Percentiles rank a stretch among this genome's conserved stretches.
phyloP scores from a whole-genome alignment of 1,284 basidiomycete genomes.

The Cryptococcus sp. region DNA sequence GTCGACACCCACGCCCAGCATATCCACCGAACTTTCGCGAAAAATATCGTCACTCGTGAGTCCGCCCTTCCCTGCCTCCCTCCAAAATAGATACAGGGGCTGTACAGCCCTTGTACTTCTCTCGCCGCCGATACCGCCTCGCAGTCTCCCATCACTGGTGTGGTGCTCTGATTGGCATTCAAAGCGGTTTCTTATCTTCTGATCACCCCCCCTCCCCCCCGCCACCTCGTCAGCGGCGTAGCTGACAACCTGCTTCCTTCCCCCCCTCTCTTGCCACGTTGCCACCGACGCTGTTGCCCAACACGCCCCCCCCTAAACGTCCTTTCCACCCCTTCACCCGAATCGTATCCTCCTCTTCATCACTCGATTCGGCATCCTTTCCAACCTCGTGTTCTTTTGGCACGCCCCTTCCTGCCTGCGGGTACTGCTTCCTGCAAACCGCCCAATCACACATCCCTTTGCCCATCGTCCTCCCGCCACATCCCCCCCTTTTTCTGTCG shows the following conservation, averaged over 20 bases:
- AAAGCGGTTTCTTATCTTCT: too few species aligned
- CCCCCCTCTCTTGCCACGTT: neutral
- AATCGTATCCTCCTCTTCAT: constrained; percentile 3
- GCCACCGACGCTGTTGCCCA: neutral
- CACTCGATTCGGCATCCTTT: too few species aligned
- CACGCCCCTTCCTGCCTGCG: too few species aligned
- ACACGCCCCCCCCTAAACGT: neutral
- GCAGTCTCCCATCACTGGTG: too few species aligned
- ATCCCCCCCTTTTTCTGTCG: neutral
- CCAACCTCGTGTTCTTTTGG: too few species aligned
- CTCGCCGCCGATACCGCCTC: too few species aligned
- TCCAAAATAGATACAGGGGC: neutral
- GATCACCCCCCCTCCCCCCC: neutral
- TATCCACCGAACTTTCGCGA: too few species aligned
- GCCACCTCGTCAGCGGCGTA: neutral
- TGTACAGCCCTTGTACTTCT: too few species aligned
- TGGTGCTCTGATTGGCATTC: too few species aligned
- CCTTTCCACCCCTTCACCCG: neutral
- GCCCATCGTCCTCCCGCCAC: neutral
- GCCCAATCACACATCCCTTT: neutral
- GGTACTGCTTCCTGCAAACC: too few species aligned
- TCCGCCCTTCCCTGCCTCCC: constrained; percentile 1
- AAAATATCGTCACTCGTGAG: constrained; percentile 1
- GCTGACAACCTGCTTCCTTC: constrained; percentile 13
- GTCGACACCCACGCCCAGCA: neutral